Evolutionary conservation across 805 yeast species (phyloP).

Genomic region (Komagataella kurtzmanii): DNA sequence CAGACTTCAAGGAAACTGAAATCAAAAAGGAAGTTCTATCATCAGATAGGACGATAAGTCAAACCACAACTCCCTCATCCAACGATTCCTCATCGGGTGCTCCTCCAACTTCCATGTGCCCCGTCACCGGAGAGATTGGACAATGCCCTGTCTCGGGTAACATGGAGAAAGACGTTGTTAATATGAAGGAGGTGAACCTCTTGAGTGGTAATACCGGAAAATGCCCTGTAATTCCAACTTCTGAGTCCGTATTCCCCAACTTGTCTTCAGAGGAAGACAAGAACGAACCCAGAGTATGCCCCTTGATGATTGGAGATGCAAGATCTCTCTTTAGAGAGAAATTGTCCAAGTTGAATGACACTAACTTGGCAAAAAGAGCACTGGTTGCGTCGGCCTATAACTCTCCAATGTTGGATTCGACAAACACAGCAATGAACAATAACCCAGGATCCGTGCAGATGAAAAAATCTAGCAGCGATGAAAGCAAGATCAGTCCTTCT

Average conservation of each 20-base stretch:
- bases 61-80: conserved; percentile 2
- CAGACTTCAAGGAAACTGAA: not conserved
- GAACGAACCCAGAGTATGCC: conserved; percentile 26
- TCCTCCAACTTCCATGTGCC: conserved; percentile 1
- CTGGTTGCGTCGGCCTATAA: conserved; percentile 8
- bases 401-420: conserved; percentile 12
- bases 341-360: conserved; percentile 9
- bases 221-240: not conserved
- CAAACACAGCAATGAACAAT: conserved; percentile 10
- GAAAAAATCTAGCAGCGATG: not conserved
- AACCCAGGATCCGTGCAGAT: not conserved
- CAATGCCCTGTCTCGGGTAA: conserved; percentile 10
- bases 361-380: conserved; percentile 15
- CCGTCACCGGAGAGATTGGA: conserved; percentile 12
- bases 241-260: not conserved
- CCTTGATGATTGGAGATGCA: conserved; percentile 31
- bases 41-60: not conserved
- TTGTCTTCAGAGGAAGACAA: not conserved
- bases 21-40: not conserved
- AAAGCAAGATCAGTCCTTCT: not conserved
- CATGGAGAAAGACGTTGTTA: not conserved
- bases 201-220: not conserved
- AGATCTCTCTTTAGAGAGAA: conserved; percentile 21
- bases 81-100: conserved; percentile 1
- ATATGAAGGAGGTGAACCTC: not conserved